Base-by-base conservation (phyloP, 2,329 filamentous ascomycete species). In the Phaeophleospora eucalypticola region DNA sequence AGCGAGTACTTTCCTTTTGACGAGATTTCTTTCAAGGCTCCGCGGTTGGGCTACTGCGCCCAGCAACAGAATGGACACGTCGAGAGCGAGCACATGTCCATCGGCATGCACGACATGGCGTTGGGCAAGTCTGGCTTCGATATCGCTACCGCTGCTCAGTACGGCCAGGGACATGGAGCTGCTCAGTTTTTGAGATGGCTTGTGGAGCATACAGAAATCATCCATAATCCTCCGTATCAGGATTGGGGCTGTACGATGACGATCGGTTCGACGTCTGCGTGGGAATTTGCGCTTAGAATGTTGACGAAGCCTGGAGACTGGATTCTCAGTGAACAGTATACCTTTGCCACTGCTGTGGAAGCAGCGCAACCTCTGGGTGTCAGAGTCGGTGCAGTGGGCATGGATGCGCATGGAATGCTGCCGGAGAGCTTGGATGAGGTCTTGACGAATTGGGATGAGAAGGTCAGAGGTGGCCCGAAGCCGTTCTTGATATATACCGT, bases 1-100 rank as follows among this genome's bases (percentile, higher is more conserved):
- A 81, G 87, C 50, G 84, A 91, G 65, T 88, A 94, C 69, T 98
- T 98, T 63, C 93, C 93, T n/a, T 83, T 97, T 60, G 83, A 91
- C 56, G 78, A 85, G 54, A 69, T 97, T 41, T 78, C 77, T 53
- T 70, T 95, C 69, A 87, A 84, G 58, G 81, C 94, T 1, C 88
- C 89, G 14, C 70, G 71, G 1, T 71, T 81, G 14, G 82, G 84
- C 4, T 69, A 80, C 52, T 71, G 81, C 10, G 82, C 84, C 4
- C 69, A 80, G 51, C 85, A 90, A 58, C 70, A 77, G 21, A 83
- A 84, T 44, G 83, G 82, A 1, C 68, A 72, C n/a, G 66, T 76
- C 14, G 74, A 75, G 0, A 87, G 85, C 9, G 71, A 77, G 18
- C 71, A 76, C 3, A 61, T 90, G 29, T 80, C 70, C 17, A 81